Percentiles rank a stretch among this genome's conserved stretches.
Evolutionary conservation across 2,329 filamentous ascomycete genomes (phyloP).

Genomic region (Diaporthe destruens): DNA sequence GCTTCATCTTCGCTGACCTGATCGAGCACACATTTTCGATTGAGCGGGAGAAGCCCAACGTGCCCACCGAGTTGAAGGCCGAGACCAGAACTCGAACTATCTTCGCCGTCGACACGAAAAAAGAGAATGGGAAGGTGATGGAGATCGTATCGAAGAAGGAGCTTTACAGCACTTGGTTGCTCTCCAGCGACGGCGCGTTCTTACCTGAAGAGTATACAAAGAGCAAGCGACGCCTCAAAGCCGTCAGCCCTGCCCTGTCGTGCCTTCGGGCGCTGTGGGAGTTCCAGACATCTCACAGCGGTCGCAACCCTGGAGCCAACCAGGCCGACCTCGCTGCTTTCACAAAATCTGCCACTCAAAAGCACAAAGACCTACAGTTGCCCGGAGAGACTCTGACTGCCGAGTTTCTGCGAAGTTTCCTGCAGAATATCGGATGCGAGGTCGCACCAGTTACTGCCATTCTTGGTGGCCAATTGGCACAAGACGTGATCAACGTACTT

Average conservation of each 20-base stretch:
- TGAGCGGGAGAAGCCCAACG: constrained; percentile 85
- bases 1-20: constrained; percentile 94
- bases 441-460: constrained; percentile 89
- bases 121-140: constrained; percentile 76
- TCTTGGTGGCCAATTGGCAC: constrained; percentile 88
- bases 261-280: constrained; percentile 93
- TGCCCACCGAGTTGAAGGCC: constrained; percentile 67
- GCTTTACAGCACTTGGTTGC: constrained; percentile 86
- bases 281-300: constrained; percentile 73
- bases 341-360: constrained; percentile 80
- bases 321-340: constrained; percentile 79
- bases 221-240: constrained; percentile 76
- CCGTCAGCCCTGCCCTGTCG: constrained; percentile 86
- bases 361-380: constrained; percentile 80
- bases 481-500: constrained; percentile 97
- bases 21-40: constrained; percentile 92
- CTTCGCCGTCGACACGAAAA: constrained; percentile 77
- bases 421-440: constrained; percentile 88
- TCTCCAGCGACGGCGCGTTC: constrained; percentile 82
- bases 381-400: constrained; percentile 75
- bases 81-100: constrained; percentile 86
- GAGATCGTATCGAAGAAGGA: constrained; percentile 95
- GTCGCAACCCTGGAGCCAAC: constrained; percentile 67
- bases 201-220: constrained; percentile 78
- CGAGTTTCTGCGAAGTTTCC: constrained; percentile 83